A percentile compares a stretch with the other conserved stretches of the same genome.
Evolutionary conservation across 1,284 basidiomycete species (phyloP).

Genomic region (Schizophyllum commune): DNA sequence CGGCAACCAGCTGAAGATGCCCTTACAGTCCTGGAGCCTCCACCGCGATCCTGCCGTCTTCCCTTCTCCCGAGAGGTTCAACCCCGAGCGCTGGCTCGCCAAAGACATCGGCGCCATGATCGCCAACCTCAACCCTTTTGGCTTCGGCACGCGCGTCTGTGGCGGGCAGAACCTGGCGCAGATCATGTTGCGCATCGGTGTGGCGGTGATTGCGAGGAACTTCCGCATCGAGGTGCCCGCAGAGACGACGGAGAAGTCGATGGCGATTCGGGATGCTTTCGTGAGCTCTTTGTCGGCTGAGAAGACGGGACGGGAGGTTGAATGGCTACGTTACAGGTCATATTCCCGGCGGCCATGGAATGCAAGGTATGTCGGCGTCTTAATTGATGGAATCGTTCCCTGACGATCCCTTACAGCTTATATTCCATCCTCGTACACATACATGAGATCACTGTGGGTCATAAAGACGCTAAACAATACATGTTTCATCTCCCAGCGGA

Average conservation of each 20-base stretch:
- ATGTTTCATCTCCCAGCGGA: no score
- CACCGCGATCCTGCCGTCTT: conserved; percentile 4
- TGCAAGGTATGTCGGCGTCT: not conserved
- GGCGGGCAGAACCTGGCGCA: not conserved
- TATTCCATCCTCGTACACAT: not conserved
- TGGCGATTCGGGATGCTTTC: conserved; percentile 13
- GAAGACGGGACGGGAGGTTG: not conserved
- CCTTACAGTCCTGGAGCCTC: conserved; percentile 2
- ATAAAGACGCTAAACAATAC: no score
- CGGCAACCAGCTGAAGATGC: not conserved
- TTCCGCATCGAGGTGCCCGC: conserved; percentile 10
- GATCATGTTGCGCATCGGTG: conserved; percentile 1
- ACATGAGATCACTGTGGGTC: no score
- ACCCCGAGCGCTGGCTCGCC: conserved; percentile 6
- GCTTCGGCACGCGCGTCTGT: not conserved
- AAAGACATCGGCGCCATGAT: not conserved
- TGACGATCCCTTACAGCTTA: not conserved
- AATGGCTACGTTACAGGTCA: not conserved
- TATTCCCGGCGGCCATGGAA: not conserved
- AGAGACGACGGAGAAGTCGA: conserved; percentile 12
- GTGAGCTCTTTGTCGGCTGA: conserved; percentile 4
- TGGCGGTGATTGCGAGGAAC: conserved; percentile 11
- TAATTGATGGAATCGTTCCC: not conserved
- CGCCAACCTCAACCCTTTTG: not conserved
- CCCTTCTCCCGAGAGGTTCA: conserved; percentile 2